Evolutionary conservation across 495 filamentous ascomycete species (phyloP), one percentile per base, ranked within the genome.

Genomic region (Hypoxylon perforatum): DNA sequence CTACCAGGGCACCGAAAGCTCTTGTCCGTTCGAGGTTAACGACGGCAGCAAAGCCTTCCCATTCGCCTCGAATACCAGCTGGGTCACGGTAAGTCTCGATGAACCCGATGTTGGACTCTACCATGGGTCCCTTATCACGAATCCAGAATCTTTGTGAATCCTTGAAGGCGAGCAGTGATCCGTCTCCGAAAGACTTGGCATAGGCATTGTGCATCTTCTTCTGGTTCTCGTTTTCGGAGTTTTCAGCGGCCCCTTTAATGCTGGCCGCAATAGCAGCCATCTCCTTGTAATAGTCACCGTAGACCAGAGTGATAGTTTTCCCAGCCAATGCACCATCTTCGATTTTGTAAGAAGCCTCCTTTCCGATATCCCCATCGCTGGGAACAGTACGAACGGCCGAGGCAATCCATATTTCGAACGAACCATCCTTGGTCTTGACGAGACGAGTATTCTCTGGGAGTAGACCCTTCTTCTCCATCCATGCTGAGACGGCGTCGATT

Each of bases 21-120:
- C 84, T 84, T 1, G 95, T 99, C 8, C 93, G 90, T 74, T 97
- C 95, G 71, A 93, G 72, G 65, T 84, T 84, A 61, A 92, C 89
- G 66, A 91, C 82, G 30, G 91, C 90, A 52, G 91, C 91, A 70
- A 97, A 95, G 0, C 93, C 94, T 76, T 98, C 94, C 95, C 95
- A 99, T 74, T 99, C 95, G n/a, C 91, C 94, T 51, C 94, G 84
- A 10, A 97, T 87, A 46, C 95, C 94, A 54, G 92, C 90, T 0
- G 95, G 95, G 74, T 99, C 95, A 50, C 95, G 86, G 73, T 98
- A 99, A 0, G 94, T 97, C 79, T 99, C 95, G 39, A 99, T 90
- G 71, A 98, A 99, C 1, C 95, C 95, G 57, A 98, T 87, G 75
- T 98, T 94, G 15, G 85, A 90, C 76, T 98, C 95, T 15, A 99